Conservation (phyloP, 305 asterid genomes). For the Petunia hybrid region DNA sequence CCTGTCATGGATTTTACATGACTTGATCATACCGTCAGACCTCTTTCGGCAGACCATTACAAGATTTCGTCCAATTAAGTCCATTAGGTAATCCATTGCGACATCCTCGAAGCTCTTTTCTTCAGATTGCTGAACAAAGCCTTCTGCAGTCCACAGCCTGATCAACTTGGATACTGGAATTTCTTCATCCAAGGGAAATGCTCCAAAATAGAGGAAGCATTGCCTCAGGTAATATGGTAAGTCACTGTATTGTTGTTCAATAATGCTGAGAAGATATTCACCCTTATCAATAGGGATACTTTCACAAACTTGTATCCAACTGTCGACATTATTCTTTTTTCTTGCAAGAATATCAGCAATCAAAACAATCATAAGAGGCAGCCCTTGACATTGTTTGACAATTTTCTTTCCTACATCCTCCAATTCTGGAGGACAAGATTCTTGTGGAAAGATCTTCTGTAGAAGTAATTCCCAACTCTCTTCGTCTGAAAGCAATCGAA, state of each 20-base stretch:
- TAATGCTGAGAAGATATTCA: background rate
- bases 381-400: slow-evolving; percentile 26
- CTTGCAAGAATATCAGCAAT: slow-evolving; percentile 37
- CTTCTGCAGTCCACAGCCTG: slow-evolving; percentile 45
- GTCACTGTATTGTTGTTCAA: slow-evolving; percentile 40
- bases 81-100: slow-evolving; percentile 36
- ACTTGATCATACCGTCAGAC: background rate
- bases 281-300: background rate
- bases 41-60: background rate
- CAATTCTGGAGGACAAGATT: slow-evolving; percentile 27
- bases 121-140: slow-evolving; percentile 33
- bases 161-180: slow-evolving; percentile 28
- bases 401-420: background rate
- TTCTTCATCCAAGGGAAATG: slow-evolving; percentile 31
- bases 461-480: slow-evolving; percentile 30
- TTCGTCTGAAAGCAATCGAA: background rate
- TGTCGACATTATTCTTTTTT: background rate
- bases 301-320: slow-evolving; percentile 38
- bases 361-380: slow-evolving; percentile 35
- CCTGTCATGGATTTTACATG: slow-evolving; percentile 38
- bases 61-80: background rate
- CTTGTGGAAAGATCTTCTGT: background rate
- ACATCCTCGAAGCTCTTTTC: slow-evolving; percentile 30
- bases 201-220: slow-evolving; percentile 53
- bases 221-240: slow-evolving; percentile 39